Conservation (phyloP, 2,329 filamentous ascomycete species). For the Cordyceps javanica region DNA sequence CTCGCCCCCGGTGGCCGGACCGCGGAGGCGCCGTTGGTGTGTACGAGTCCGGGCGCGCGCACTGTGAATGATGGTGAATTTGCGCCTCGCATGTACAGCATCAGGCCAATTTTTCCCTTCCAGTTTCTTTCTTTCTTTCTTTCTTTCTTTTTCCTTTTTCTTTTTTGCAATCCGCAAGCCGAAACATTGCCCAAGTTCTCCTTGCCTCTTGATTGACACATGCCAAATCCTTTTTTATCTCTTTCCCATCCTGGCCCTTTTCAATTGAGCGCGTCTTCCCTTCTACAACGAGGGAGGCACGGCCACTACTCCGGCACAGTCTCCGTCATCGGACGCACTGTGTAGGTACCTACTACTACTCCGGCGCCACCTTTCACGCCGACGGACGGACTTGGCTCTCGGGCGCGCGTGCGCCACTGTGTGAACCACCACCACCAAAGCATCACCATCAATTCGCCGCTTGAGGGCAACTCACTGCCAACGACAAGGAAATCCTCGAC, state of each 20-base stretch:
- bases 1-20: slow-evolving; percentile 9
- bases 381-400: background rate
- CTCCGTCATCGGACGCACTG: background rate
- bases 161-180: too few relatives aligned
- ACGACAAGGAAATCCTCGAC: background rate
- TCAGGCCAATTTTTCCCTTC: background rate
- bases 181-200: background rate
- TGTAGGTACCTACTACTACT: slow-evolving; percentile 1
- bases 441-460: too few relatives aligned
- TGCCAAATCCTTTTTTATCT: background rate
- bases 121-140: too few relatives aligned
- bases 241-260: too few relatives aligned
- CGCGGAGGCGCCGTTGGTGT: slow-evolving; percentile 1
- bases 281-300: background rate
- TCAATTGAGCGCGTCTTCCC: background rate
- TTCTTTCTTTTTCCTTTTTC: too few relatives aligned
- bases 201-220: background rate
- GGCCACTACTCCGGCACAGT: slow-evolving; percentile 5
- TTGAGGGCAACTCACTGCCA: too few relatives aligned
- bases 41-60: background rate
- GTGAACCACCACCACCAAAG: too few relatives aligned
- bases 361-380: background rate
- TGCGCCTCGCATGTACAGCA: background rate
- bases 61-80: background rate
- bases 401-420: too few relatives aligned